Percentiles rank a stretch among this genome's conserved stretches.
These are phyloP conservation scores for Selaginella moellendorffii DNA, from an alignment of 75 land plant species.

Conservation along the genomic window DNA sequence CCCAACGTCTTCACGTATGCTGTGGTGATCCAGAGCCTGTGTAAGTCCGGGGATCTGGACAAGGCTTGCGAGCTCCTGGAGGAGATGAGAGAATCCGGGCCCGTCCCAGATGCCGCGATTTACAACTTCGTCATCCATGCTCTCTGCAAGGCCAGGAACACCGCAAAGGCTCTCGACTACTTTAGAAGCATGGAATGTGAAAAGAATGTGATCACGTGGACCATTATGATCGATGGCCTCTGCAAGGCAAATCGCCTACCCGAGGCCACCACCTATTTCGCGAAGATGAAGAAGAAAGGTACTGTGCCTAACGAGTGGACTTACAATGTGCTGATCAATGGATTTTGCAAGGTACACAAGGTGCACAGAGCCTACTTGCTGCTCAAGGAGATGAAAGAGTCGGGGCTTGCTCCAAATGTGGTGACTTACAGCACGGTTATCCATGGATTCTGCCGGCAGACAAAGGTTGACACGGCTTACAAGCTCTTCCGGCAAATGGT, in stretches of 20 bases:
- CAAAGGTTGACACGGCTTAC: not conserved
- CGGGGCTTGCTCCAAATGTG: not conserved
- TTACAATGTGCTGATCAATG: not conserved
- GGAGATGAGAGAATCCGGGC: not conserved
- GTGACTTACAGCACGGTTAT: not conserved
- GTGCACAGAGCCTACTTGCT: not conserved
- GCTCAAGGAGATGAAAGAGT: not conserved
- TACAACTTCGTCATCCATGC: not conserved
- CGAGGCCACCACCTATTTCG: not conserved
- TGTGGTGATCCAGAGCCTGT: not conserved
- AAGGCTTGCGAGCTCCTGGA: not conserved
- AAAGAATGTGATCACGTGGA: not conserved
- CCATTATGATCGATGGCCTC: not conserved
- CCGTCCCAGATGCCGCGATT: not conserved
- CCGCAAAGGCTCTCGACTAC: not conserved
- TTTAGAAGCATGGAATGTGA: not conserved
- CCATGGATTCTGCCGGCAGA: not conserved
- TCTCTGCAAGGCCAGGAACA: not conserved
- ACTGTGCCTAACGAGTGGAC: not conserved
- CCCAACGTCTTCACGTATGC: not conserved
- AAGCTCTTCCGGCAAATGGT: not conserved
- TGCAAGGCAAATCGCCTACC: not conserved
- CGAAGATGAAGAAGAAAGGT: not conserved
- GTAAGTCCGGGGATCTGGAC: not conserved
- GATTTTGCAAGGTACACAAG: not conserved